Evolutionary conservation across 1,284 basidiomycete genomes (phyloP), one percentile per base, ranked within the genome.

Genomic region (Leucoagaricus sp.): DNA sequence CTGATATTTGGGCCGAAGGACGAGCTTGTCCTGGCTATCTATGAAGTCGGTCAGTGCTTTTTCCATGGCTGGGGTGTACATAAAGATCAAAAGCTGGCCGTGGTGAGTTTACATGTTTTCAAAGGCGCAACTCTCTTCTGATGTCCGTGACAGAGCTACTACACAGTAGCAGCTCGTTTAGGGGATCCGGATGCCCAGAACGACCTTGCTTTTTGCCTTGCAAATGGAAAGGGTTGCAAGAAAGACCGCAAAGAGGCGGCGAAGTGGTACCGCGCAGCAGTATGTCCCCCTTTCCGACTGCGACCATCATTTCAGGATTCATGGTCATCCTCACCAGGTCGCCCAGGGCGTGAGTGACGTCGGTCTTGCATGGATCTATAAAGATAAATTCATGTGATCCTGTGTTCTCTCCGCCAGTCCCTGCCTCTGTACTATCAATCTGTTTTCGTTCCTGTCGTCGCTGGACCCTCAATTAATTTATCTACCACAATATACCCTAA

Each of bases 1-100:
- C 26, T 4, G 33, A 40, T 19, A 55, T 49, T 12, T 42, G 62
- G 59, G 26, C 65, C 68, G 13, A 67, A 90, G 83, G 84, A 80
- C 34, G 94, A 96, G 70, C 80, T 96, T 9, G 87, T 95, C 34
- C 77, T 96, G 26, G 92, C 93, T 1, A 91, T 96, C 46, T 94
- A 95, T 67, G 94, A 96, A 73, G 89, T 96, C 5, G 94, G 91
- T 1, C 91, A 94, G 69, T 94, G 93, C 68, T 95, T 94, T 72
- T 92, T 91, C 69, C 90, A 92, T 60, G 94, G 94, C 0, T 96
- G 94, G 92, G 94, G 93, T 4, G 85, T 93, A 12, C 72, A 78
- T 52, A 92, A 92, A 72, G 93, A 96, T 71, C 89, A 88, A 73
- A 88, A 86, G 75, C 92, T 93, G 89, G 91, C 85, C 12, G 85